Evolutionary conservation across 257 asterid genomes (phyloP).

Genomic region (Solanum commersonii): DNA sequence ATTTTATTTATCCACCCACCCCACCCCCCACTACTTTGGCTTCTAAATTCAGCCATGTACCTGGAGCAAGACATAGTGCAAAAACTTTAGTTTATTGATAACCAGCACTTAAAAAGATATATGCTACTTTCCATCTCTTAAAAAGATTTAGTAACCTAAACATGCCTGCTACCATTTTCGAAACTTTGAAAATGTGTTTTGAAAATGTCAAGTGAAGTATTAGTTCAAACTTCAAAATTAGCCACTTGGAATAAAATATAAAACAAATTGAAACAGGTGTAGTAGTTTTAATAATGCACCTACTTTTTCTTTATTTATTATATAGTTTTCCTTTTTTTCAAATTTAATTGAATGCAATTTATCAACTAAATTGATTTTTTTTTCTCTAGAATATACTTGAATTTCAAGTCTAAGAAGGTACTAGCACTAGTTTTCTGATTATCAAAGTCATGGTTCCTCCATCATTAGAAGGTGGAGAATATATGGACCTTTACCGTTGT

Average conservation of each 20-base stretch:
- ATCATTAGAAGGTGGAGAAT: constrained; percentile 1
- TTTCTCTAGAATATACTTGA: neutral
- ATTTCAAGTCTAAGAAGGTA: neutral
- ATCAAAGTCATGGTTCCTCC: neutral
- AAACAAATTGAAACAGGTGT: neutral
- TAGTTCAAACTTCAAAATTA: neutral
- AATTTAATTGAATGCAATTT: neutral
- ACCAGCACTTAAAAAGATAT: neutral
- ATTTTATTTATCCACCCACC: neutral
- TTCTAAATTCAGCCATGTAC: neutral
- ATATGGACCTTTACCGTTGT: neutral
- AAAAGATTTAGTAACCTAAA: neutral
- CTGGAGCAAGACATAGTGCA: neutral
- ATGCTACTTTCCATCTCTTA: neutral
- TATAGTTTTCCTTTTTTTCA: neutral
- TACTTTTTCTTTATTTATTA: neutral
- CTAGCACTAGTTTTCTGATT: neutral
- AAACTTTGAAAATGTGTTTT: neutral
- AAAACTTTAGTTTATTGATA: neutral
- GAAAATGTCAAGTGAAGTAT: neutral
- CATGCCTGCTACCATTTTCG: neutral
- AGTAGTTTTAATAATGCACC: neutral
- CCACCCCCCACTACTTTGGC: neutral
- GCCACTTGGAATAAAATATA: neutral
- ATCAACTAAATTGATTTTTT: neutral